Evolutionary conservation across 306 rosid genomes (phyloP).

Genomic region (Potentilla sterilis): DNA sequence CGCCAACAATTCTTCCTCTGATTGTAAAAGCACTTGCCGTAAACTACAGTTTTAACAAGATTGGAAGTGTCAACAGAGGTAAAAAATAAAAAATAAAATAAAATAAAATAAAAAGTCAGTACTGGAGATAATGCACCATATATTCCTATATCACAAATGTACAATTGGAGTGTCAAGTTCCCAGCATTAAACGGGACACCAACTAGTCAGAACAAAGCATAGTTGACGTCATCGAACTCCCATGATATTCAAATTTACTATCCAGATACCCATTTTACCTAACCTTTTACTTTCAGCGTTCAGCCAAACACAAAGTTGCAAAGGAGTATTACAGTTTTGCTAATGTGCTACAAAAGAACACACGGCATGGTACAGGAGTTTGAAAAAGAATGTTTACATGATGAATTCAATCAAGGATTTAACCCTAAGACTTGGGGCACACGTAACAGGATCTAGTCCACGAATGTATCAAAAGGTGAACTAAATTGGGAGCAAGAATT

Average conservation of each 20-base stretch:
- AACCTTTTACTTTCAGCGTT: background rate
- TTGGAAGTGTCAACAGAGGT: slow-evolving; percentile 4
- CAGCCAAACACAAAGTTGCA: slow-evolving; percentile 4
- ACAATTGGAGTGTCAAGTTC: background rate
- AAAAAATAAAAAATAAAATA: no score
- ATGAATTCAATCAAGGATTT: background rate
- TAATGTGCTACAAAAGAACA: background rate
- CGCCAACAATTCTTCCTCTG: slow-evolving; percentile 85
- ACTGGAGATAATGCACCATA: background rate
- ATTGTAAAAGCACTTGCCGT: slow-evolving; percentile 76
- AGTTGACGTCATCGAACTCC: background rate
- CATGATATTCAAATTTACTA: background rate
- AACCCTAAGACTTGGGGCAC: background rate
- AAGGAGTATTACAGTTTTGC: background rate
- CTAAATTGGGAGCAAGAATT: slow-evolving; percentile 5
- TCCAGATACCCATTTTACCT: background rate
- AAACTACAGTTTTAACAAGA: slow-evolving; percentile 48
- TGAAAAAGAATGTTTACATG: background rate
- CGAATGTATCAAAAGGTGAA: background rate
- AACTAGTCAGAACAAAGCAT: background rate
- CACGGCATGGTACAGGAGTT: background rate
- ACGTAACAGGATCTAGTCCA: background rate
- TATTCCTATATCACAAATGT: background rate
- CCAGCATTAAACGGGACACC: background rate
- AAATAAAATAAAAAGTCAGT: background rate